Evolutionary conservation across 352 stramenopile species (phyloP).

Genomic region (Phytopythium delawarense): DNA sequence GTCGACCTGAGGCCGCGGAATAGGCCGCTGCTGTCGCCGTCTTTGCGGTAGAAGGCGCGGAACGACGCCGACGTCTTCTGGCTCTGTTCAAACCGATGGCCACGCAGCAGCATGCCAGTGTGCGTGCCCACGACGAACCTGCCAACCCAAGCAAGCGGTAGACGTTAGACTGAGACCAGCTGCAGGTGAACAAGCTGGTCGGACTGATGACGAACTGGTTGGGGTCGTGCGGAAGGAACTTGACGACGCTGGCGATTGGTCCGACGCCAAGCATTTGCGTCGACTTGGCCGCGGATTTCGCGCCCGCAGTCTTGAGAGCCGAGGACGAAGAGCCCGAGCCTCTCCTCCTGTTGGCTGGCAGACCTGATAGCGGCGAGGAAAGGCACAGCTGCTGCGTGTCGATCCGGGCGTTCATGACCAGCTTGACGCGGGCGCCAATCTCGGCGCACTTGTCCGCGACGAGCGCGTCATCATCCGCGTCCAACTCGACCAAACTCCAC

Average conservation of each 20-base stretch:
- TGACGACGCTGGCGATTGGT: constrained; percentile 40
- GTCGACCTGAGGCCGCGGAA: neutral
- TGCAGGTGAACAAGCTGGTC: neutral
- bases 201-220: constrained; percentile 32
- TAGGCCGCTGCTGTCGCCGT: neutral
- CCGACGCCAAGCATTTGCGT: constrained; percentile 17
- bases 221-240: constrained; percentile 47
- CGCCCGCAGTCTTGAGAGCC: neutral
- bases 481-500: constrained; percentile 67
- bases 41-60: constrained; percentile 7
- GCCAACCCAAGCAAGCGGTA: neutral
- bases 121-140: constrained; percentile 51
- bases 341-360: neutral
- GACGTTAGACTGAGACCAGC: neutral
- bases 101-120: constrained; percentile 29
- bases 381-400: constrained; percentile 51
- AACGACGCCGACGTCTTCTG: constrained; percentile 6
- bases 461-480: constrained; percentile 35
- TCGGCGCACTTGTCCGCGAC: constrained; percentile 54
- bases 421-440: constrained; percentile 57
- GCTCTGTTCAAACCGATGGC: constrained; percentile 37
- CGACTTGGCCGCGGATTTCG: neutral
- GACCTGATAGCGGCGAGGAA: constrained; percentile 2
- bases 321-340: neutral
- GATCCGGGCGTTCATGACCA: constrained; percentile 61